Conservation (phyloP, 768 basidiomycete genomes). For the Bullera alba region DNA sequence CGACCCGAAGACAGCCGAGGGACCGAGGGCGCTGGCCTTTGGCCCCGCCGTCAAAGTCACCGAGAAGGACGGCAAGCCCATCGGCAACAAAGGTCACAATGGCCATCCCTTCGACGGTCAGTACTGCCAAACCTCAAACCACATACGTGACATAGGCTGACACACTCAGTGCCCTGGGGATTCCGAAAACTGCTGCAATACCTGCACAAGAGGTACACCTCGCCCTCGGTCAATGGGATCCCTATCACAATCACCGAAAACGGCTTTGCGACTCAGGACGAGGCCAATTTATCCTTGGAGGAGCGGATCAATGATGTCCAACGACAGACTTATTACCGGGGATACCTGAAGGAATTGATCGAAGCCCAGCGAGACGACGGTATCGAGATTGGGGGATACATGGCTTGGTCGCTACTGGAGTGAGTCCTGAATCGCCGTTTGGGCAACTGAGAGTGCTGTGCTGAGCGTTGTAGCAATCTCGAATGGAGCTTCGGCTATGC, state of each 20-base stretch:
- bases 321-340: slow-evolving; percentile 12
- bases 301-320: slow-evolving; percentile 9
- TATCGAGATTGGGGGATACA: slow-evolving; percentile 9
- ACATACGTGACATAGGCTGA: too few relatives aligned
- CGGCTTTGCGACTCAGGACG: slow-evolving; percentile 12
- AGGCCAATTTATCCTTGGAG: slow-evolving; percentile 6
- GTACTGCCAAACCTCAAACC: too few relatives aligned
- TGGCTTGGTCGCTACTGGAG: slow-evolving; percentile 15
- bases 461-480: background rate
- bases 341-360: slow-evolving; percentile 11
- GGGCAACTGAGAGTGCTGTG: background rate
- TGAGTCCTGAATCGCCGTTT: background rate
- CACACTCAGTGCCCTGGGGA: slow-evolving; percentile 23
- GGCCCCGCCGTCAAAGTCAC: slow-evolving; percentile 5
- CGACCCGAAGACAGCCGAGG: background rate
- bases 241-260: slow-evolving; percentile 15
- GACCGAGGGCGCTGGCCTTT: background rate
- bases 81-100: slow-evolving; percentile 7
- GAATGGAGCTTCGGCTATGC: slow-evolving; percentile 7
- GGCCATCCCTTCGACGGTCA: slow-evolving; percentile 6
- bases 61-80: slow-evolving; percentile 5
- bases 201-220: slow-evolving; percentile 8
- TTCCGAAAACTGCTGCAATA: slow-evolving; percentile 16
- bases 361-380: slow-evolving; percentile 10
- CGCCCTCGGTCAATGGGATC: background rate